phyloP scores from a whole-genome alignment of 345 rosid species.

The Pistacia integerrima region DNA sequence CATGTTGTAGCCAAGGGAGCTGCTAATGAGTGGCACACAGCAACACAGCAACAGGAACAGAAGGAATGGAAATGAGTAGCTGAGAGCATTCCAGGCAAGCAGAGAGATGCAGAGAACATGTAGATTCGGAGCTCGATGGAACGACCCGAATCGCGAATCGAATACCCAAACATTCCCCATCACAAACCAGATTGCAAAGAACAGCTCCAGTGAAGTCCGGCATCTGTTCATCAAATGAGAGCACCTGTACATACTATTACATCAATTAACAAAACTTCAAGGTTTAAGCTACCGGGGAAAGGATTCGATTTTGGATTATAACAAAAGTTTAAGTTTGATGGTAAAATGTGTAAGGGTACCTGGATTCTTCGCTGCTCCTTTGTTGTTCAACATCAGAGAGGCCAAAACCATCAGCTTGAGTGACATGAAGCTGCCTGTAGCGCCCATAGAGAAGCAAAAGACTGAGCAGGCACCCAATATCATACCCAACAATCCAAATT shows the following conservation, averaged over 20 bases:
- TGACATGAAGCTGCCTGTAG: slow-evolving; percentile 42
- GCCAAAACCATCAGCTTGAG: slow-evolving; percentile 55
- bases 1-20: slow-evolving; percentile 91
- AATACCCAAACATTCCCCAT: slow-evolving; percentile 99
- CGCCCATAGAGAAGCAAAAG: slow-evolving; percentile 80
- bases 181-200: slow-evolving; percentile 99
- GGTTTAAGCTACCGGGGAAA: no score
- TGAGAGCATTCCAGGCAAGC: slow-evolving; percentile 88
- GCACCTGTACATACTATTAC: slow-evolving; percentile 42
- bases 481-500: slow-evolving; percentile 85
- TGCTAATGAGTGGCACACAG: slow-evolving; percentile 76
- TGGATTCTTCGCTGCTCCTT: slow-evolving; percentile 68
- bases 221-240: slow-evolving; percentile 90
- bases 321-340: neutral
- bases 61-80: slow-evolving; percentile 92
- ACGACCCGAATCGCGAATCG: slow-evolving; percentile 84
- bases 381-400: slow-evolving; percentile 73
- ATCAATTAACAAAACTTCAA: slow-evolving; percentile 1
- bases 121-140: slow-evolving; percentile 79
- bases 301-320: neutral
- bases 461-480: slow-evolving; percentile 74
- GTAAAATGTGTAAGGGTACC: slow-evolving; percentile 43
- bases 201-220: slow-evolving; percentile 86
- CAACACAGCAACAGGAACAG: slow-evolving; percentile 89
- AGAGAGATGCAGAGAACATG: slow-evolving; percentile 85